These are phyloP conservation scores for Stephania japonica DNA, from an alignment of 164 flowering plant genomes.

Conservation along the genomic window DNA sequence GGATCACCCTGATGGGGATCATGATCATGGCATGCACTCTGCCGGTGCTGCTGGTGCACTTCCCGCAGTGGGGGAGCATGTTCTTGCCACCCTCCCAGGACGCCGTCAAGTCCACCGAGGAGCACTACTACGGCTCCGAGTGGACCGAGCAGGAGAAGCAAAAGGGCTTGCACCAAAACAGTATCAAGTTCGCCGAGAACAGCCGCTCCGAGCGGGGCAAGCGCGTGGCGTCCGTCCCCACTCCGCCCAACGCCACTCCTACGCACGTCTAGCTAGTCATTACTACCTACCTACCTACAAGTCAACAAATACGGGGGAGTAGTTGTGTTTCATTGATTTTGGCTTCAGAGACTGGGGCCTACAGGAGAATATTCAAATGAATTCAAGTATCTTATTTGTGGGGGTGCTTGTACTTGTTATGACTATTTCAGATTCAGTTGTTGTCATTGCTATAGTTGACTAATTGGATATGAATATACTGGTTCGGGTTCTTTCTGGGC, in stretches of 20 bases:
- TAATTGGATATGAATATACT: too few species aligned
- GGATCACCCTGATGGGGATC: slow-evolving; percentile 59
- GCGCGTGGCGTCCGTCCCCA: slow-evolving; percentile 37
- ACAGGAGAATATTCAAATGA: too few species aligned
- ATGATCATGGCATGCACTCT: slow-evolving; percentile 57
- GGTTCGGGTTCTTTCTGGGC: too few species aligned
- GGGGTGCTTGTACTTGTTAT: too few species aligned
- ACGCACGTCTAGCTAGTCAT: slow-evolving; percentile 7
- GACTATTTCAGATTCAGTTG: too few species aligned
- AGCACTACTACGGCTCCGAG: slow-evolving; percentile 48
- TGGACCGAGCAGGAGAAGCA: slow-evolving; percentile 63
- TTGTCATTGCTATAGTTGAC: too few species aligned
- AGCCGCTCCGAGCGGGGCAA: slow-evolving; percentile 58
- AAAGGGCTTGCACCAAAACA: slow-evolving; percentile 48
- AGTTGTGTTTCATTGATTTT: too few species aligned
- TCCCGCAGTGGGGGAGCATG: slow-evolving; percentile 95
- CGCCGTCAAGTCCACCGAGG: slow-evolving; percentile 32
- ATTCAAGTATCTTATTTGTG: too few species aligned
- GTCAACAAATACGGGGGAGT: background rate
- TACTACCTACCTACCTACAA: too few species aligned
- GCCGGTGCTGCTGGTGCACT: slow-evolving; percentile 52
- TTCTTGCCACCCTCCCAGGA: slow-evolving; percentile 50
- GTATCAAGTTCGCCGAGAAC: slow-evolving; percentile 72
- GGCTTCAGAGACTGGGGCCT: too few species aligned
- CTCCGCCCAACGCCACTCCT: slow-evolving; percentile 46